Percentiles rank a stretch among this genome's conserved stretches.
These are phyloP conservation scores for Phytophthora meadii DNA, from an alignment of 352 stramenopile species.

Conservation along the genomic window DNA sequence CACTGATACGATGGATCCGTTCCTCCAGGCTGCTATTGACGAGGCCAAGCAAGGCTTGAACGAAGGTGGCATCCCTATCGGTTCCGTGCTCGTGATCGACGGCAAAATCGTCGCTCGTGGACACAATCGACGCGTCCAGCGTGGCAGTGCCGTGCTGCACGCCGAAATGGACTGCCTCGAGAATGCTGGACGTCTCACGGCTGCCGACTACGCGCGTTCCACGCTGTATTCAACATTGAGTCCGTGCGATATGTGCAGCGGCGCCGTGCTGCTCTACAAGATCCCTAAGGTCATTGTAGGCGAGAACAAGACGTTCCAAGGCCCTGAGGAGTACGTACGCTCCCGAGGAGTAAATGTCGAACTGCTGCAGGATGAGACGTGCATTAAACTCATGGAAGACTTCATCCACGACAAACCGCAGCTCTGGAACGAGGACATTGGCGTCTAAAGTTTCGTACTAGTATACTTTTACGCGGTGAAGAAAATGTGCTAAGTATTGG, in stretches of 20 bases:
- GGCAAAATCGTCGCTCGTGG: slow-evolving; percentile 42
- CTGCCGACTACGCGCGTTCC: slow-evolving; percentile 39
- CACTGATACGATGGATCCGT: slow-evolving; percentile 29
- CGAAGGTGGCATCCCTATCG: slow-evolving; percentile 51
- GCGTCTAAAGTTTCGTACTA: slow-evolving; percentile 22
- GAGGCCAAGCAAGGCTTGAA: slow-evolving; percentile 36
- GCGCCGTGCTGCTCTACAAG: slow-evolving; percentile 54
- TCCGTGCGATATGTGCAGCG: slow-evolving; percentile 53
- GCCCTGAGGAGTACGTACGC: slow-evolving; percentile 42
- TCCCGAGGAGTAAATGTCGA: slow-evolving; percentile 40
- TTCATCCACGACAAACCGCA: slow-evolving; percentile 41
- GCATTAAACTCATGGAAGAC: slow-evolving; percentile 47
- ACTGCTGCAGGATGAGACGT: slow-evolving; percentile 40
- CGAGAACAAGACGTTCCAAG: slow-evolving; percentile 54
- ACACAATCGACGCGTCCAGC: slow-evolving; percentile 51
- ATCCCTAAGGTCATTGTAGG: slow-evolving; percentile 52
- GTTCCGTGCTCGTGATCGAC: slow-evolving; percentile 42
- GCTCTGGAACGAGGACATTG: slow-evolving; percentile 46
- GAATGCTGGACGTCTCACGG: slow-evolving; percentile 38
- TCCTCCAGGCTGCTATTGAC: slow-evolving; percentile 39
- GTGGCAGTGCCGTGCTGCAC: slow-evolving; percentile 45
- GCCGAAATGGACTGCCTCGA: slow-evolving; percentile 55
- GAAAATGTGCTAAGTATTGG: slow-evolving; percentile 3
- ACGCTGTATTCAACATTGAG: slow-evolving; percentile 56
- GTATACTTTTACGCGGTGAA: slow-evolving; percentile 20